Evolutionary conservation across 2,329 filamentous ascomycete genomes (phyloP).

Genomic region (Onygena corvina): DNA sequence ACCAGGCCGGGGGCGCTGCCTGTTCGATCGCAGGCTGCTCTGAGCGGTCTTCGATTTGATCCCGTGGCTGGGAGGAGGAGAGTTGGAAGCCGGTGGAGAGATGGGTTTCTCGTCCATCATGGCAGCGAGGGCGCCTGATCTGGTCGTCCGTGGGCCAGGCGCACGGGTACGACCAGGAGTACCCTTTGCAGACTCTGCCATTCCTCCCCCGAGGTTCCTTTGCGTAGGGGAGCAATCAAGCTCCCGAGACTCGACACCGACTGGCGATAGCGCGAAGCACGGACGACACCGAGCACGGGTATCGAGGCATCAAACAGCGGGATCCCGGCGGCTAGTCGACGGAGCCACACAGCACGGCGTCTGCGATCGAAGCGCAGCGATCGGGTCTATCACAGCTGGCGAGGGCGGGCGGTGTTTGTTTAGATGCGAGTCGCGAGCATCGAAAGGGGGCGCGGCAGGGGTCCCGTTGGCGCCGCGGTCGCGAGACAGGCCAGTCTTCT

Average conservation of each 20-base stretch:
- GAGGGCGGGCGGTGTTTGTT: background rate
- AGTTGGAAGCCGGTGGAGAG: slow-evolving; percentile 48
- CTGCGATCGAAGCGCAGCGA: background rate
- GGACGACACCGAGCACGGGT: background rate
- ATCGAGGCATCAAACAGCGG: background rate
- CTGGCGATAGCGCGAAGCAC: background rate
- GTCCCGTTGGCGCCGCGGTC: background rate
- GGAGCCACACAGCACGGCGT: background rate
- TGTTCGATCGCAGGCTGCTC: slow-evolving; percentile 15
- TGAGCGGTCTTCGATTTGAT: slow-evolving; percentile 27
- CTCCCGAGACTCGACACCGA: background rate
- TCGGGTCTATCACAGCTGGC: background rate
- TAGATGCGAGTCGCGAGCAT: slow-evolving; percentile 1
- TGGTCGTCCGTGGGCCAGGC: background rate
- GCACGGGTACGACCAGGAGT: background rate
- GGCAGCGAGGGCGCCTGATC: background rate
- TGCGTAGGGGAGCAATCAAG: background rate
- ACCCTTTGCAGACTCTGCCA: background rate
- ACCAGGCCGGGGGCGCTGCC: slow-evolving; percentile 21
- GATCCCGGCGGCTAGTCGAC: background rate
- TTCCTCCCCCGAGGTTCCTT: background rate
- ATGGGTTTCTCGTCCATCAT: slow-evolving; percentile 20
- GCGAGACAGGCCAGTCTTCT: background rate
- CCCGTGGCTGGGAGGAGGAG: slow-evolving; percentile 45
- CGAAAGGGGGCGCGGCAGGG: background rate